These are phyloP conservation scores for Amanita brunnescens DNA, from an alignment of 768 basidiomycete species.

Conservation along the genomic window DNA sequence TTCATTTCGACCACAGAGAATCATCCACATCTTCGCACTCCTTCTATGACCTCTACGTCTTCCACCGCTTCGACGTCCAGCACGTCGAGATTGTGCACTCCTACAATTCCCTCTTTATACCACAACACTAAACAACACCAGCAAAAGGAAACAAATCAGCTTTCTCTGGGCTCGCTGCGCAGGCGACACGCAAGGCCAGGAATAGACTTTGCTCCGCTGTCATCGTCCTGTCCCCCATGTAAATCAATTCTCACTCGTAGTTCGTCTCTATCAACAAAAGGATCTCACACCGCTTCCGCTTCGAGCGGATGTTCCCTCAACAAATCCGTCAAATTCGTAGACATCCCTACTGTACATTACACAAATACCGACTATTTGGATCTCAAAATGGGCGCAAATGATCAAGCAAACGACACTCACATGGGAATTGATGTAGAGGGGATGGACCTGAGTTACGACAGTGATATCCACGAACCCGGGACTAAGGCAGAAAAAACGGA, in stretches of 20 bases:
- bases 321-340: conserved; percentile 67
- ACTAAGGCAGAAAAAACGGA: conserved; percentile 8
- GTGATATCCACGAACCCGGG: neutral
- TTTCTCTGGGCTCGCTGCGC: conserved; percentile 14
- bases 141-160: conserved; percentile 8
- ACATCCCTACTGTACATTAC: conserved; percentile 55
- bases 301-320: conserved; percentile 15
- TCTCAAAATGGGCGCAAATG: neutral
- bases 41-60: conserved; percentile 21
- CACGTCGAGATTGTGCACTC: conserved; percentile 22
- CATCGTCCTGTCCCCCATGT: conserved; percentile 29
- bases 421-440: conserved; percentile 28
- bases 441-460: conserved; percentile 28
- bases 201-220: conserved; percentile 13
- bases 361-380: conserved; percentile 24
- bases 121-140: conserved; percentile 12
- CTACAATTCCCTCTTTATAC: conserved; percentile 18
- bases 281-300: conserved; percentile 13
- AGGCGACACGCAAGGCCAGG: conserved; percentile 9
- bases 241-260: conserved; percentile 55
- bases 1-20: conserved; percentile 11
- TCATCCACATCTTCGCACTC: conserved; percentile 16
- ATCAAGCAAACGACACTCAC: neutral
- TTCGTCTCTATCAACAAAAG: conserved; percentile 38
- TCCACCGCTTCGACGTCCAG: conserved; percentile 19